Base-by-base conservation (phyloP, 1,139 yeast genomes). In the Sugiyamaella grinbergsii region DNA sequence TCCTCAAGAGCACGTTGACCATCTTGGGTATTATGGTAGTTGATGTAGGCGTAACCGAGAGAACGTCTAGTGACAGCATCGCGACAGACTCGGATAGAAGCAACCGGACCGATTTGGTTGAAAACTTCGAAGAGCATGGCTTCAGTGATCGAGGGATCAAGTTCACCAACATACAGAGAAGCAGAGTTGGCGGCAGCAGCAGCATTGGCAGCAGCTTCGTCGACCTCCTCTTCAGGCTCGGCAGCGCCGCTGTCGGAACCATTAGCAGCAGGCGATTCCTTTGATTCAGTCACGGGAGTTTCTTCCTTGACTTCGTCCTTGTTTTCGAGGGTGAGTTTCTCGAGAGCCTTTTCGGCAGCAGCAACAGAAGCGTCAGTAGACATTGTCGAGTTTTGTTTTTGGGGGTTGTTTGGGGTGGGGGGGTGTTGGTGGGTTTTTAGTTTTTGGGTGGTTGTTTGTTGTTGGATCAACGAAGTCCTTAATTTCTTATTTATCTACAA, bases 61-160 rank as follows among this genome's bases (percentile, higher is more conserved):
- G 98, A 91, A 70, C 91, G 90, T 79, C 93, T 89, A 71, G 98
- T 83, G 63, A 93, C 88, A 61, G 98, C 96, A 71, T 93, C 98
- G 77, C 99, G 93, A 79, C 99, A 93, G 60, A 93, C 97, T 77
- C 98, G 90, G 72, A 93, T 91, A 57, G 97, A 88, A 37, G 97
- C 83, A 58, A 93, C 98, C 68, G 90, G 93, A 62, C 98, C 98
- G 66, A 93, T 80, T 68, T 90, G 93, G 62, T 95, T 87, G 79
- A 93, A 93, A 67, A 91, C 78, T 77, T 93, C 98, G 71, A 88
- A 93, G 69, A 93, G 82, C 67, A 85, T 80, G 59, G 98, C 96
- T 78, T 93, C 99, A 65, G 91, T 87, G 64, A 93, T 95, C 51
- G 86, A 73, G 62, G 93, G 88, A 74, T 89, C 95, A 68, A 93